These are phyloP conservation scores for Harringtonia aguacate DNA, from an alignment of 2,329 filamentous ascomycete genomes.

Conservation along the genomic window DNA sequence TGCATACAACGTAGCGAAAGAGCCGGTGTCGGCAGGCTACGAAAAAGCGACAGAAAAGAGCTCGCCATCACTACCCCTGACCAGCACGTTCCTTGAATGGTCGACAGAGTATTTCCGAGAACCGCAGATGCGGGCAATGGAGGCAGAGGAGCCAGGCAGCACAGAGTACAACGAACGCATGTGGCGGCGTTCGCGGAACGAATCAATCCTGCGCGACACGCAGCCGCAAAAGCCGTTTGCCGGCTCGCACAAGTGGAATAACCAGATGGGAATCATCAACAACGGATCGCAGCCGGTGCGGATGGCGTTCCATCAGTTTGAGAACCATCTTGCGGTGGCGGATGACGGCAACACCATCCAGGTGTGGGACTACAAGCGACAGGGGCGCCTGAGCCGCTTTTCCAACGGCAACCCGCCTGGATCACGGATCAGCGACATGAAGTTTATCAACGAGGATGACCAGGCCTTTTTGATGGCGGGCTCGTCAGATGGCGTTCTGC, in stretches of 20 bases:
- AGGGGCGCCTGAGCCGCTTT: constrained; percentile 68
- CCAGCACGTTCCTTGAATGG: constrained; percentile 85
- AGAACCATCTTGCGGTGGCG: constrained; percentile 86
- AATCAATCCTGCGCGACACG: constrained; percentile 82
- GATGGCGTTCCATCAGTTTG: constrained; percentile 96
- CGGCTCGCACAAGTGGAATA: constrained; percentile 77
- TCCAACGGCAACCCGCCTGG: constrained; percentile 89
- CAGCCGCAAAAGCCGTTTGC: constrained; percentile 89
- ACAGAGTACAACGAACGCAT: constrained; percentile 92
- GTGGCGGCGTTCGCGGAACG: constrained; percentile 87
- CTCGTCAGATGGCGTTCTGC: constrained; percentile 87
- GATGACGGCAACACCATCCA: constrained; percentile 86
- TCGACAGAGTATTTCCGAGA: constrained; percentile 96
- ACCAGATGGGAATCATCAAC: constrained; percentile 71
- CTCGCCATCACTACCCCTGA: constrained; percentile 59
- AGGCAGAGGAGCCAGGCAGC: constrained; percentile 92
- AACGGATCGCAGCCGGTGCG: constrained; percentile 83
- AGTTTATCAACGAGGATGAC: constrained; percentile 98
- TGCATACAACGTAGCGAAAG: constrained; percentile 64
- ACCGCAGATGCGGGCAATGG: constrained; percentile 93
- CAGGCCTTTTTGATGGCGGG: constrained; percentile 91
- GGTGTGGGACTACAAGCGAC: constrained; percentile 87
- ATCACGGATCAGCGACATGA: constrained; percentile 86
- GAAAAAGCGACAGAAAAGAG: constrained; percentile 48
- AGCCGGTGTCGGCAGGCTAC: constrained; percentile 72